phyloP scores from a whole-genome alignment of 208 protist genomes.

The Acanthamoeba pearcei region DNA sequence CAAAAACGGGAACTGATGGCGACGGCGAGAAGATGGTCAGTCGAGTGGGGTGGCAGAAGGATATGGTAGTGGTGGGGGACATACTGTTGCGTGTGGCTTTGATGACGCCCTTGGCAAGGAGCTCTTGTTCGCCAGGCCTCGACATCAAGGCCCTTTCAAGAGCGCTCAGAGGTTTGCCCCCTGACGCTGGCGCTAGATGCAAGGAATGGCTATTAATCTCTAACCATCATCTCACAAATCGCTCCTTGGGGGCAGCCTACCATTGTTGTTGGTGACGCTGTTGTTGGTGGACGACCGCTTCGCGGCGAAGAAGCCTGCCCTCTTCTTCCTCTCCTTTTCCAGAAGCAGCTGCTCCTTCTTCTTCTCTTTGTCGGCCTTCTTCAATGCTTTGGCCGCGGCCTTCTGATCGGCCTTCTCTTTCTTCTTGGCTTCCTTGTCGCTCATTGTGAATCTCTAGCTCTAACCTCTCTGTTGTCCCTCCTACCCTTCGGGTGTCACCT shows the following conservation, averaged over 20 bases:
- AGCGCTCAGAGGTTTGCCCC: not conserved
- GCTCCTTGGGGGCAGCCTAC: not conserved
- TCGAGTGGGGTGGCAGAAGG: too few species aligned
- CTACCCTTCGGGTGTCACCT: too few species aligned
- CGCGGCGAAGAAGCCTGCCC: not conserved
- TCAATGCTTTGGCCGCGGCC: not conserved
- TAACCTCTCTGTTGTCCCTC: too few species aligned
- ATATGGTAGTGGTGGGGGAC: not conserved
- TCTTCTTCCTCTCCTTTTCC: slow-evolving; percentile 24
- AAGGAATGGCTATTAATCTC: not conserved
- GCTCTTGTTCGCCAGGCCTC: not conserved
- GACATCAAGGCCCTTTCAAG: not conserved
- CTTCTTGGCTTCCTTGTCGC: slow-evolving; percentile 50
- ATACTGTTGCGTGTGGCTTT: slow-evolving; percentile 58
- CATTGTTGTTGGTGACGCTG: not conserved
- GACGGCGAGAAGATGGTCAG: not conserved
- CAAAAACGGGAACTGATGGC: slow-evolving; percentile 27
- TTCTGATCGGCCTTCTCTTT: slow-evolving; percentile 33
- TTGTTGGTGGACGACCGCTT: not conserved
- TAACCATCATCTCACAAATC: too few species aligned
- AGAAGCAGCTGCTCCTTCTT: not conserved
- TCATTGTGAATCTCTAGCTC: not conserved
- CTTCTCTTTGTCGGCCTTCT: slow-evolving; percentile 22
- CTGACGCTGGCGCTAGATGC: not conserved
- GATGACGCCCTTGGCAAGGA: slow-evolving; percentile 47